These are phyloP conservation scores for Cenchrus fungigraminus DNA, from an alignment of 176 grass and related monocot species.

Conservation along the genomic window DNA sequence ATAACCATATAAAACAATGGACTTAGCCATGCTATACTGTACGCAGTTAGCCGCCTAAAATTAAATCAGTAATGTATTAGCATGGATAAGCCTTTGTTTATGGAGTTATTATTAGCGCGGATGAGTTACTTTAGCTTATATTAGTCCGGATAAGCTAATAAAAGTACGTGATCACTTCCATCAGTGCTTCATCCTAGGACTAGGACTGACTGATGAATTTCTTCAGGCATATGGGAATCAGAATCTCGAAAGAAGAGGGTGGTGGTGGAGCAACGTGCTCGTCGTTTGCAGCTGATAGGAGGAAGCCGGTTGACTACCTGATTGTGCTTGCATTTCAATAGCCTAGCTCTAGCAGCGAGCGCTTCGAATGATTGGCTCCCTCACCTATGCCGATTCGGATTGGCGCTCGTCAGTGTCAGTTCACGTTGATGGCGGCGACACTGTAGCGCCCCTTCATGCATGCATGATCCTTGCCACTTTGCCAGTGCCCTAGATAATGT, in stretches of 20 bases:
- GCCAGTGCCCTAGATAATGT: background rate
- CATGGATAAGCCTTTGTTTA: slow-evolving; percentile 38
- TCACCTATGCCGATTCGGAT: slow-evolving; percentile 27
- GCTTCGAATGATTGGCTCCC: slow-evolving; percentile 44
- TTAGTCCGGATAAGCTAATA: slow-evolving; percentile 38
- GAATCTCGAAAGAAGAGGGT: slow-evolving; percentile 35
- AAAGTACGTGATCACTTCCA: slow-evolving; percentile 24
- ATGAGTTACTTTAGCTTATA: slow-evolving; percentile 39
- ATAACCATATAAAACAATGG: background rate
- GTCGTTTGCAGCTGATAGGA: slow-evolving; percentile 14
- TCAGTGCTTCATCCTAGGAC: slow-evolving; percentile 28
- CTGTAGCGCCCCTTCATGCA: background rate
- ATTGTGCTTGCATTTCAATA: background rate
- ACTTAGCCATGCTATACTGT: slow-evolving; percentile 24
- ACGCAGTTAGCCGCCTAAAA: slow-evolving; percentile 28
- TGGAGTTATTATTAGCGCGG: background rate
- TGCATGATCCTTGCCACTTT: background rate
- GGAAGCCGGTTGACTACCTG: slow-evolving; percentile 42
- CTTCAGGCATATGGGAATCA: slow-evolving; percentile 16
- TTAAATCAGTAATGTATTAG: slow-evolving; percentile 17
- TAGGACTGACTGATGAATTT: background rate
- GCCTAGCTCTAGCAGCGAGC: background rate
- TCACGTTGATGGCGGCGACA: slow-evolving; percentile 29
- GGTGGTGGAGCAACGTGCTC: background rate
- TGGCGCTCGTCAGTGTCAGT: background rate